phyloP scores from a whole-genome alignment of 177 flowering plant species.

The Vitis hybrid region DNA sequence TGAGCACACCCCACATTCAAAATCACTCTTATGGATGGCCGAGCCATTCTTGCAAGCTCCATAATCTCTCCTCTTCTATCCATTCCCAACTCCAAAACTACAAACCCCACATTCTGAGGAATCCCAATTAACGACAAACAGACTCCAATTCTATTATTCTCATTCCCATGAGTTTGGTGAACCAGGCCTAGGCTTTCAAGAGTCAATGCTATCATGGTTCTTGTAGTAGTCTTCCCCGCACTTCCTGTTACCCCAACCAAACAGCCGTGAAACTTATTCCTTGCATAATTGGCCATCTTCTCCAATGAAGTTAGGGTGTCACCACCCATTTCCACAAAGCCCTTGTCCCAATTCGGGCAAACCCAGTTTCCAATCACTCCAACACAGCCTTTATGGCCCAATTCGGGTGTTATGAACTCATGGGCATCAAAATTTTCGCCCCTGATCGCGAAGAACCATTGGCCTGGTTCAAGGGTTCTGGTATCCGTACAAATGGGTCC shows the following conservation, averaged over 20 bases:
- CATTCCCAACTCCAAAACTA: conserved; percentile 40
- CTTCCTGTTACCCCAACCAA: conserved; percentile 31
- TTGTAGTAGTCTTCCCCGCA: conserved; percentile 41
- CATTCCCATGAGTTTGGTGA: conserved; percentile 29
- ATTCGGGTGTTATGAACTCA: conserved; percentile 24
- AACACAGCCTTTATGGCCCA: conserved; percentile 23
- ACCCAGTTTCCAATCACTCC: conserved; percentile 35
- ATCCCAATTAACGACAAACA: conserved; percentile 33
- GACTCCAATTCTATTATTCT: conserved; percentile 36
- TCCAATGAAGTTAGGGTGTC: conserved; percentile 24
- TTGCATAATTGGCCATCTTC: conserved; percentile 29
- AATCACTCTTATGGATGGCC: conserved; percentile 31
- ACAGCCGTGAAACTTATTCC: conserved; percentile 26
- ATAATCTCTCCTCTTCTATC: conserved; percentile 36
- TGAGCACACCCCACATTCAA: conserved; percentile 36
- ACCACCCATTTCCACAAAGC: conserved; percentile 31
- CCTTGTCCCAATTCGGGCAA: conserved; percentile 33
- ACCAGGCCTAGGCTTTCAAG: conserved; percentile 30
- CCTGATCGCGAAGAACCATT: conserved; percentile 32
- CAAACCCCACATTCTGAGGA: conserved; percentile 12
- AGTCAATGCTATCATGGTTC: conserved; percentile 33
- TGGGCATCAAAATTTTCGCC: conserved; percentile 35
- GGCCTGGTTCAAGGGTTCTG: conserved; percentile 21
- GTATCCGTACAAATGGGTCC: conserved; percentile 35
- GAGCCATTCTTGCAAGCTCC: conserved; percentile 33